Conservation (phyloP, 1,284 basidiomycete genomes). For the Rugosomyces carneus region DNA sequence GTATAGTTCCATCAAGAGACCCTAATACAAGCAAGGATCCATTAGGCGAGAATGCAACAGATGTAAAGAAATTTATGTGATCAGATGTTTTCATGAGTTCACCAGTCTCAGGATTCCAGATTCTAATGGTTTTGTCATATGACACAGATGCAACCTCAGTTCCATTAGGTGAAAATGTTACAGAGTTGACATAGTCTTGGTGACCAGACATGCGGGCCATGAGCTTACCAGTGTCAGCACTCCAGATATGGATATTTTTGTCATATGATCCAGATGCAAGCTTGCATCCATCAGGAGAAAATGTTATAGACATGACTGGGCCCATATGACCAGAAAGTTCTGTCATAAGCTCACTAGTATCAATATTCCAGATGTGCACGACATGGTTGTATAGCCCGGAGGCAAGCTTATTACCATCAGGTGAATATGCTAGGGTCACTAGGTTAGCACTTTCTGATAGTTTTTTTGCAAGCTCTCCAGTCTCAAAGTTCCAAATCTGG, state of each 20-base stretch:
- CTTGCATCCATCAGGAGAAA: constrained; percentile 8
- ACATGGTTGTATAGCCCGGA: constrained; percentile 9
- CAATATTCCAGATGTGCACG: constrained; percentile 9
- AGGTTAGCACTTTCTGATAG: constrained; percentile 6
- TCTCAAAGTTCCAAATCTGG: constrained; percentile 9
- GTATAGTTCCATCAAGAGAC: constrained; percentile 6
- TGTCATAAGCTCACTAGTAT: constrained; percentile 2
- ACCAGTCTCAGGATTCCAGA: neutral
- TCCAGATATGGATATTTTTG: constrained; percentile 8
- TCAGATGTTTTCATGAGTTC: neutral
- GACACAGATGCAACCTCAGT: constrained; percentile 7
- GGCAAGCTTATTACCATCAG: constrained; percentile 7
- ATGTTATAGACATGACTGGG: constrained; percentile 6
- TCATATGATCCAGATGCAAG: constrained; percentile 10
- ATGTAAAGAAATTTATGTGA: constrained; percentile 5
- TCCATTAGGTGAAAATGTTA: constrained; percentile 3
- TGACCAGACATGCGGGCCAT: constrained; percentile 2
- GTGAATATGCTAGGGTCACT: constrained; percentile 7
- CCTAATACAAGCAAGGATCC: constrained; percentile 5
- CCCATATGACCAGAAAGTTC: constrained; percentile 5
- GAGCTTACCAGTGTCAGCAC: constrained; percentile 7
- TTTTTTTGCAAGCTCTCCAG: constrained; percentile 1
- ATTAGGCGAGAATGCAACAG: constrained; percentile 6
- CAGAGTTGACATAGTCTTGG: constrained; percentile 6
- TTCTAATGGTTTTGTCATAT: constrained; percentile 5